These are phyloP conservation scores for Artomyces pyxidatus DNA, from an alignment of 768 basidiomycete genomes.

Conservation along the genomic window DNA sequence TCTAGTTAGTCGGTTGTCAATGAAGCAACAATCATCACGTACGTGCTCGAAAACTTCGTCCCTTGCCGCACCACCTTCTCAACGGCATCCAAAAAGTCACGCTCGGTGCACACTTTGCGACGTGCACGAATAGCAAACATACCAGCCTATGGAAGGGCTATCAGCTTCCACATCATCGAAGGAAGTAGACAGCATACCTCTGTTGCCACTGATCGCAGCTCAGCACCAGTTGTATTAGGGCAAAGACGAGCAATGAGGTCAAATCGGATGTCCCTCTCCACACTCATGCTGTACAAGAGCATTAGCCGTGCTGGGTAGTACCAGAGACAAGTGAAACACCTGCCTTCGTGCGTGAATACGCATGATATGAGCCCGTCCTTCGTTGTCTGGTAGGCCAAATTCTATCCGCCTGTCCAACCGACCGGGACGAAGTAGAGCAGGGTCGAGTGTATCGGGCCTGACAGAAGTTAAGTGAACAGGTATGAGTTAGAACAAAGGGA, in stretches of 20 bases:
- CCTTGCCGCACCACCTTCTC: constrained; percentile 98
- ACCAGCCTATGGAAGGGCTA: constrained; percentile 83
- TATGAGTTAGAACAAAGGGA: not conserved
- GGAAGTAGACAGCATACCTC: constrained; percentile 48
- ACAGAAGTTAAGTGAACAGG: constrained; percentile 2
- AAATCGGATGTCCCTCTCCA: constrained; percentile 94
- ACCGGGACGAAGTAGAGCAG: constrained; percentile 91
- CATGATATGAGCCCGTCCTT: constrained; percentile 94
- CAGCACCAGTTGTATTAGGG: constrained; percentile 98
- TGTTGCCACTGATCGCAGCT: constrained; percentile 92
- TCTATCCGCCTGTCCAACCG: constrained; percentile 96
- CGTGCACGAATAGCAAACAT: constrained; percentile 99
- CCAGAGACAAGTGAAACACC: constrained; percentile 13
- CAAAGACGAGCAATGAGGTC: constrained; percentile 95
- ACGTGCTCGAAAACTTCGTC: constrained; percentile 97
- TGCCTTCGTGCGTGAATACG: constrained; percentile 94
- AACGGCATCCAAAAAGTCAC: constrained; percentile 95
- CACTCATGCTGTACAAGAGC: constrained; percentile 99
- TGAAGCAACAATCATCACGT: constrained; percentile 29
- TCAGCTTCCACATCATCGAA: too few species aligned
- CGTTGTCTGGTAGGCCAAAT: constrained; percentile 89
- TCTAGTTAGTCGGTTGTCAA: constrained; percentile 5
- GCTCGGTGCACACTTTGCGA: constrained; percentile 93
- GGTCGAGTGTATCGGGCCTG: constrained; percentile 97
- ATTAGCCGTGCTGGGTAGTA: constrained; percentile 8